Evolutionary conservation across 805 yeast genomes (phyloP), one percentile per base, ranked within the genome.

Genomic region (Pichia manshurica): DNA sequence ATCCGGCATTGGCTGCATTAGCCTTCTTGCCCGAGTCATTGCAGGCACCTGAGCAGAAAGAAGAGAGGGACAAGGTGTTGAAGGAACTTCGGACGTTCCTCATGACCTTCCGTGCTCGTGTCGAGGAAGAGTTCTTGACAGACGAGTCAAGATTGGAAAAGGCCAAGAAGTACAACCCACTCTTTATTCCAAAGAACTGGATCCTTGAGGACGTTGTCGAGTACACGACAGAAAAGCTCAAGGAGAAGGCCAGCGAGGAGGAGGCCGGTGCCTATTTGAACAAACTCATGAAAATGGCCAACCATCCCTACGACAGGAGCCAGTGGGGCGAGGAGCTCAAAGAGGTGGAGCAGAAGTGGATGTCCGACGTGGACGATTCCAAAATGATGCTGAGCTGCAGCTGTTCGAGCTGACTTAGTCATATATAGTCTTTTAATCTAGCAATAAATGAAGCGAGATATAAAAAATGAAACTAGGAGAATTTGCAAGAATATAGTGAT

Each of bases 151-250:
- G 90, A 44, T 55, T 50, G 4, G 52, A 49, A 8, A 55, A 70
- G 3, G 78, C 88, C 42, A 59, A 66, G 6, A 45, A 55, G 3
- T 69, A 66, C 42, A 93, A 91, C 58, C 99, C 98, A 3, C 60
- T 78, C 32, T 91, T 91, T 59, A 74, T 85, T 5, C 93, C 96
- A 19, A 74, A 91, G 50, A 85, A 81, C 53, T 87, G 95, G 89
- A 82, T 90, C 45, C 70, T 93, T 46, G 87, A 88, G 46, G 90
- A 89, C 51, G 96, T 88, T 0, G 82, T 87, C 40, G 73, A 76
- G 25, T 66, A 69, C 39, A 73, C 81, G 0, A 47, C 50, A 3
- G 48, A 39, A n/a, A 42, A 47, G 22, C n/a, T 50, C 4, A 19
- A 38, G 10, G 41, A 25, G 15, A 21, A 41, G 23, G 70, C 74